Evolutionary conservation across 2,329 filamentous ascomycete genomes (phyloP).

Genomic region (Sodiomyces alkalinus): DNA sequence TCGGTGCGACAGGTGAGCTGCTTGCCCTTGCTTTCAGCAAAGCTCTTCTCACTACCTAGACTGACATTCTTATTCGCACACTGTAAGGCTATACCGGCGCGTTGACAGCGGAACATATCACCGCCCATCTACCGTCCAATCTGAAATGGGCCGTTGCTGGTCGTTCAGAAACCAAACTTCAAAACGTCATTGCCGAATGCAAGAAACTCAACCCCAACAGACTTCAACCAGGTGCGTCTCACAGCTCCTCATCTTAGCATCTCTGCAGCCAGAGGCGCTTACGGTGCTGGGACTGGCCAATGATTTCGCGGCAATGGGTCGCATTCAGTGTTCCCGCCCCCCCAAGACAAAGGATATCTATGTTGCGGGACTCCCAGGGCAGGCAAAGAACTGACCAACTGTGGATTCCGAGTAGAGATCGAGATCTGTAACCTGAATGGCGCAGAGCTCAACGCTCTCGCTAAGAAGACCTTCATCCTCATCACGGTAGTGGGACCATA

Average conservation of each 20-base stretch:
- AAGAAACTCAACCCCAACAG: slow-evolving; percentile 55
- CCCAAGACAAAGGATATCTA: no score
- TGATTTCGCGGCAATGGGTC: no score
- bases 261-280: no score
- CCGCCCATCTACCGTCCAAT: slow-evolving; percentile 53
- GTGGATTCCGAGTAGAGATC: no score
- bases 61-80: not conserved
- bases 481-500: slow-evolving; percentile 48
- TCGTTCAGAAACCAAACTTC: slow-evolving; percentile 62
- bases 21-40: not conserved
- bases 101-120: slow-evolving; percentile 61
- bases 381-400: slow-evolving; percentile 6
- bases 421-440: slow-evolving; percentile 35
- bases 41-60: not conserved
- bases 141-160: slow-evolving; percentile 82
- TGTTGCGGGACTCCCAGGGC: no score
- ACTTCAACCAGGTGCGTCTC: slow-evolving; percentile 49
- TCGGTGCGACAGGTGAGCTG: slow-evolving; percentile 41
- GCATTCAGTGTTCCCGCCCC: not conserved
- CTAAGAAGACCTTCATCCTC: slow-evolving; percentile 39
- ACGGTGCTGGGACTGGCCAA: no score
- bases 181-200: slow-evolving; percentile 50
- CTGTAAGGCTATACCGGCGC: slow-evolving; percentile 81
- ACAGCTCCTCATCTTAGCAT: no score
- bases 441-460: slow-evolving; percentile 29